Evolutionary conservation across 2,329 filamentous ascomycete species (phyloP).

Genomic region (Intubia oerlemansii): DNA sequence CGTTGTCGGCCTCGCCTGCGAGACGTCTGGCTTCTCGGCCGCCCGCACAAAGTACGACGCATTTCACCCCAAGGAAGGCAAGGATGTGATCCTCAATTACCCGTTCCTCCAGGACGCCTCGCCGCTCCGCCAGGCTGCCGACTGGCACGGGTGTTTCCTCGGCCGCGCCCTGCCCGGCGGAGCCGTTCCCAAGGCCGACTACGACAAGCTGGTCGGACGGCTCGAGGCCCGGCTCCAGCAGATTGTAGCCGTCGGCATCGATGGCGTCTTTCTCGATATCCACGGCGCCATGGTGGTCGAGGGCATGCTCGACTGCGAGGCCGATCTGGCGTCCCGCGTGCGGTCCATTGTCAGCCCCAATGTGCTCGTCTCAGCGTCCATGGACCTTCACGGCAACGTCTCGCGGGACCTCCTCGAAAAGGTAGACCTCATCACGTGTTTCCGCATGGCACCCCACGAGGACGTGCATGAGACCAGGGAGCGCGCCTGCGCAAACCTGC

Average conservation of each 20-base stretch:
- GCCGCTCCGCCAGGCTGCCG: conserved; percentile 18
- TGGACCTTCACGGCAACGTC: conserved; percentile 35
- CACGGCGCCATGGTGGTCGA: conserved; percentile 34
- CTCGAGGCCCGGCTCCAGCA: conserved; percentile 17
- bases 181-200: conserved; percentile 21
- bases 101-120: conserved; percentile 20
- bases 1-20: conserved; percentile 29
- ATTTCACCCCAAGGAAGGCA: conserved; percentile 25
- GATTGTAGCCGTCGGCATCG: conserved; percentile 16
- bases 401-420: conserved; percentile 24
- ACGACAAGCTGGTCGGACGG: conserved; percentile 21
- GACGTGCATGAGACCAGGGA: conserved; percentile 27
- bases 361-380: conserved; percentile 28
- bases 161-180: conserved; percentile 29
- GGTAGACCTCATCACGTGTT: conserved; percentile 30
- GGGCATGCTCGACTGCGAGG: conserved; percentile 24
- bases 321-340: conserved; percentile 23
- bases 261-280: conserved; percentile 33
- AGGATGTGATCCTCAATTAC: conserved; percentile 22
- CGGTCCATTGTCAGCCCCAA: conserved; percentile 21
- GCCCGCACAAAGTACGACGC: conserved; percentile 23
- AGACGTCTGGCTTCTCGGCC: conserved; percentile 30
- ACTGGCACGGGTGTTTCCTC: conserved; percentile 28
- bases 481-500: conserved; percentile 26
- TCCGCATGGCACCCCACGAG: conserved; percentile 28